phyloP scores from a whole-genome alignment of 306 rosid species.

The Quercus berberidifolia region DNA sequence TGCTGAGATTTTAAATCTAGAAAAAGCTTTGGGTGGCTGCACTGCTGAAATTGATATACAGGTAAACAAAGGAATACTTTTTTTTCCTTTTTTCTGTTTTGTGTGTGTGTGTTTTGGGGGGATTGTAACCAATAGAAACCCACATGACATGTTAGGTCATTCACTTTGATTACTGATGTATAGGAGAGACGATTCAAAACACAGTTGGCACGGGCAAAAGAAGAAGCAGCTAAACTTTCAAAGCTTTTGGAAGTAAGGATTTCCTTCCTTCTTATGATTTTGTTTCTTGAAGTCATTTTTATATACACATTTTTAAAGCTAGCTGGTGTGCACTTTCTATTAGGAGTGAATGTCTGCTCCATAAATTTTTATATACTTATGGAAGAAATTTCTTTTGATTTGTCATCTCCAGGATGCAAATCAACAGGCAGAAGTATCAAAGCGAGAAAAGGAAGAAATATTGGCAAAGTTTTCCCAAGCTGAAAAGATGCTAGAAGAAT shows the following conservation, averaged over 20 bases:
- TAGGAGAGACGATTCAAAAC: conserved; percentile 71
- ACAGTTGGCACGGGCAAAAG: conserved; percentile 68
- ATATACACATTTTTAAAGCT: neutral
- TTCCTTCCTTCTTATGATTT: neutral
- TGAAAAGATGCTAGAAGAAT: conserved; percentile 66
- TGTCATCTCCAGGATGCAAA: conserved; percentile 58
- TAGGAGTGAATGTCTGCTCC: neutral
- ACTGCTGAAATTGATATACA: conserved; percentile 94
- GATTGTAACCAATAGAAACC: neutral
- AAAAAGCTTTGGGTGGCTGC: conserved; percentile 92
- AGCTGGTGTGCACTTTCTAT: neutral
- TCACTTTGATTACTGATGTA: conserved; percentile 6
- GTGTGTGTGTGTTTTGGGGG: neutral
- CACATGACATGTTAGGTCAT: neutral
- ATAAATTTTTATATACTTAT: too few species aligned
- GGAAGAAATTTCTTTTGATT: neutral
- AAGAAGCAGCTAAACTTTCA: conserved; percentile 62
- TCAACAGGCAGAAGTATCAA: conserved; percentile 47
- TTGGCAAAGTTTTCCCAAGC: conserved; percentile 65
- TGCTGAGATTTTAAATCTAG: conserved; percentile 78
- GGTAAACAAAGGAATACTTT: conserved; percentile 43
- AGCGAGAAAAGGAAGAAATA: conserved; percentile 65
- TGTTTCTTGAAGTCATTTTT: neutral
- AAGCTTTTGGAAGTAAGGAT: conserved; percentile 56
- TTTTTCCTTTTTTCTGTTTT: neutral